Evolutionary conservation across 495 filamentous ascomycete species (phyloP).

Genomic region (Hypoxylon fuscum): DNA sequence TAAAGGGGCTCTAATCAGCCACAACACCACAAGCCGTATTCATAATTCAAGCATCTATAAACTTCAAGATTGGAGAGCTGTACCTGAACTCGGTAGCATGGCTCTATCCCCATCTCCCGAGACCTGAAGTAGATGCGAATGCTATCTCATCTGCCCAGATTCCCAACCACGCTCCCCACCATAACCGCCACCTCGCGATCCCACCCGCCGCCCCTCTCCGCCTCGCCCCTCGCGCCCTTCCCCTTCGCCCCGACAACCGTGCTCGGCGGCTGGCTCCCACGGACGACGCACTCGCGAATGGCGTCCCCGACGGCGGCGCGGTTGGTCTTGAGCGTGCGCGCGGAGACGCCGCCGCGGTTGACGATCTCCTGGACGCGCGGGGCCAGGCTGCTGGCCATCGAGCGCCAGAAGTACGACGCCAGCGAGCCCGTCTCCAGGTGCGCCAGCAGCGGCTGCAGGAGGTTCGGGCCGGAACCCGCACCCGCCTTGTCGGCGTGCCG

Average conservation of each 20-base stretch:
- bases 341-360: slow-evolving; percentile 80
- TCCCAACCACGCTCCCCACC: slow-evolving; percentile 75
- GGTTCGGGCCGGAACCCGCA: too few relatives aligned
- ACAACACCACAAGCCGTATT: neutral
- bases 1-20: neutral
- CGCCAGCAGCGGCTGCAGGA: slow-evolving; percentile 77
- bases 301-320: slow-evolving; percentile 77
- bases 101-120: too few relatives aligned
- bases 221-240: slow-evolving; percentile 45
- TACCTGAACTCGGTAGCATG: too few relatives aligned
- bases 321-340: slow-evolving; percentile 80
- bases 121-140: too few relatives aligned
- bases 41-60: neutral
- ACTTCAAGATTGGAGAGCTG: neutral
- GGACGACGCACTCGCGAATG: slow-evolving; percentile 83
- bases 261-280: slow-evolving; percentile 69
- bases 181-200: slow-evolving; percentile 96
- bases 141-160: slow-evolving; percentile 52
- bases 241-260: slow-evolving; percentile 51
- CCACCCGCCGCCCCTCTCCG: slow-evolving; percentile 66
- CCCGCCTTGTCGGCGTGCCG: slow-evolving; percentile 37
- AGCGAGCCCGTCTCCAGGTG: slow-evolving; percentile 87
- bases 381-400: slow-evolving; percentile 79
- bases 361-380: slow-evolving; percentile 84
- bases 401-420: slow-evolving; percentile 90